Base-by-base conservation (phyloP, 129 eudicot species). In the Flaveria linearis region DNA sequence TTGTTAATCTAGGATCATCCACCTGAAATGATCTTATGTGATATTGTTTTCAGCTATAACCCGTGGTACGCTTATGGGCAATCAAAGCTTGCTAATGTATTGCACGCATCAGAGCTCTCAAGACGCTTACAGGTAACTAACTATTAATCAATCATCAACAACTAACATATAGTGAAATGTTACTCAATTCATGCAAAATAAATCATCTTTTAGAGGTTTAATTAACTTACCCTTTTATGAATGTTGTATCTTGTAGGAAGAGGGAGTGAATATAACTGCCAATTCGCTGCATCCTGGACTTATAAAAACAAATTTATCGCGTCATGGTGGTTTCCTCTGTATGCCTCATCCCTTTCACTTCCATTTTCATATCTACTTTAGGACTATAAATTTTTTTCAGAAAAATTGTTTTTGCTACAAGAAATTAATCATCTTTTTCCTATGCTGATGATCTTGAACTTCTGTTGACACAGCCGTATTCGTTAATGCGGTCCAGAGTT, bases 41-140 rank as follows among this genome's bases (percentile, higher is more conserved):
- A 56, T 14, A 39, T 51, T 28, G 26, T 84, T 69, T 84, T 46
- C 97, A 95, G 97, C 77, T 91, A 91, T 77, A 70, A 42, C 26
- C 73, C 79, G 11, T 1, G 87, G 3, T 51, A 33, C 15, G 94
- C 97, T 45, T 95, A 95, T 83, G 97, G 96, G 66, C 99, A 91
- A 84, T 95, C 99, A 83, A 91, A 95, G 78, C 88, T 95, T 62
- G 90, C 97, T 33, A 86, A 87, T 76, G 79, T 82, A 75, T 79
- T 95, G 83, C 97, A 95, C 63, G 92, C 89, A 15, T 84, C 82
- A 46, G 99, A 95, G 84, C 92, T 95, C 12, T 47, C 97, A 39
- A 91, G 88, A 72, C 84, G 80, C 25, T 72, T 82, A 50, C 81
- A 89, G 88, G 92, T 75, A 18, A 43, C 28, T 9, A 41, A 62